Evolutionary conservation across 345 rosid species (phyloP), one percentile per base, ranked within the genome.

Genomic region (Eucalyptus viminalis): DNA sequence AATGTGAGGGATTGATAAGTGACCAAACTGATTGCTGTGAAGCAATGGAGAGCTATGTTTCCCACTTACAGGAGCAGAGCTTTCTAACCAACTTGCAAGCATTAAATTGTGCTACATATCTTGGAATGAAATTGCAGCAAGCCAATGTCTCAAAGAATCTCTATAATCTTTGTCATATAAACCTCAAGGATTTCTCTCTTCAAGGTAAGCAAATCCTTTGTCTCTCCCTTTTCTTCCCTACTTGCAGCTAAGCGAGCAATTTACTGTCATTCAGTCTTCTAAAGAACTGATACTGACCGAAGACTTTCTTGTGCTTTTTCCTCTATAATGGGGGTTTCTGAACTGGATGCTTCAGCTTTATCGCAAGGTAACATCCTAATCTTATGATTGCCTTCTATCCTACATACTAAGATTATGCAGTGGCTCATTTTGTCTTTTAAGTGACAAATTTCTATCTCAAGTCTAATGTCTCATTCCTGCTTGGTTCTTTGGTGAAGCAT

Each of bases 101-200:
- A n/a, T 80, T 93, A 90, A 91, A 94, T 89, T 94, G 96, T 90
- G 95, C 96, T 86, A 91, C 94, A 43, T 91, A 89, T 31, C 94
- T 94, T 7, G 95, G 95, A 37, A 88, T 92, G 90, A 92, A 92
- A 91, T 89, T 94, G 90, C 94, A 92, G 90, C 92, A 90, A 88
- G 93, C 91, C 25, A 92, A 92, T 76, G 92, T 93, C 88, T 89
- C 93, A 19, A 89, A 88, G 45, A 91, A 94, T 90, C 90, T 94
- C 54, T 94, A 94, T 62, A 87, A 92, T 85, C 96, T 94, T 89
- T 94, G 96, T 90, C 95, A 91, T 51, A 93, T 94, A 83, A 94
- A 89, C 92, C 94, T 94, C 88, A 93, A 94, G 92, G 96, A 94
- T 91, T 94, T 94, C 91, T 94, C 96, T 34, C 94, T 94, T 89